Evolutionary conservation across 192 early-diverging fungal species (phyloP), one percentile per base, ranked within the genome.

Genomic region (Obelidium mucronatum): DNA sequence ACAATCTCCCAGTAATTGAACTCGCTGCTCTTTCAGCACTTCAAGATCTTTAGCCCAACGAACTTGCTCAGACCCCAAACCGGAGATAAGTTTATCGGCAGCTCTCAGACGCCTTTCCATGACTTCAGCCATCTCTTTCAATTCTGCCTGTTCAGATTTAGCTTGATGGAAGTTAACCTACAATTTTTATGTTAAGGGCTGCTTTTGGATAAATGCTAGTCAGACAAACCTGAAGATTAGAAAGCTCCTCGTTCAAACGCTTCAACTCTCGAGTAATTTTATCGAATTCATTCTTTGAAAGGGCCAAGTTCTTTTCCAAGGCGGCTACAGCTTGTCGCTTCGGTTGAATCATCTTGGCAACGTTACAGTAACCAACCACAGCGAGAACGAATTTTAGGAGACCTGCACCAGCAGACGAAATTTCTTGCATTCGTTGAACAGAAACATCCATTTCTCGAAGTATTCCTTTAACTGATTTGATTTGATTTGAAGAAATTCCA

Each of bases 91-190:
- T 69, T 89, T 89, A 54, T 89, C 88, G 1, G 88, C 88, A 11
- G 88, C 88, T 61, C 83, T 78, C 40, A 89, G 78, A 44, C 88
- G 84, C n/a, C 88, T 79, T 70, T 87, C 88, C 88, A 89, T 89
- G 44, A 89, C 78, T 68, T 86, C 88, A 22, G 88, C 88, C 86
- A 89, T 89, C 54, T 87, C 78, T 63, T 89, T 88, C 64, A 89
- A 64, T 74, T 89, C 88, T 26, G 88, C 65, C 73, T 89, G 88
- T 72, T 89, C 88, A 0, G 86, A 84, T 72, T 89, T 89, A 6
- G 86, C 86, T 55, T 81, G 77, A 68, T 89, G 88, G 76, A 89
- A 89, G 56, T 87, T 78, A 40, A 80, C 67, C 60, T 74, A 34
- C 0, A 66, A 31, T n/a, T n/a, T 30, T 62, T 17, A 3, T 61